Evolutionary conservation across 202 grass and related monocot species (phyloP).

Genomic region (Elaeis oleifera): DNA sequence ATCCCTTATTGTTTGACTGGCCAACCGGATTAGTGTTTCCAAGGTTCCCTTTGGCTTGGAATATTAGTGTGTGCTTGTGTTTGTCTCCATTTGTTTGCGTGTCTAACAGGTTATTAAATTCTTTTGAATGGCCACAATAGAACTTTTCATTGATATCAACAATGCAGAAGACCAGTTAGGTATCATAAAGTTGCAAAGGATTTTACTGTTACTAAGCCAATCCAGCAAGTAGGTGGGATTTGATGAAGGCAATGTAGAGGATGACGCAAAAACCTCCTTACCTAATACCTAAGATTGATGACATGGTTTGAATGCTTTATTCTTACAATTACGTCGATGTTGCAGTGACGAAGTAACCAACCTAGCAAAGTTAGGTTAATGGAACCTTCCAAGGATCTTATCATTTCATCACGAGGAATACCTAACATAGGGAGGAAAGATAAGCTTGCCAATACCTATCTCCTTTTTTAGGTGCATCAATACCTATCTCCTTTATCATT

Average conservation of each 20-base stretch:
- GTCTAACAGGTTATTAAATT: too few relatives aligned
- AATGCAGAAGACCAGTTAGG: neutral
- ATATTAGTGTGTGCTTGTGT: too few relatives aligned
- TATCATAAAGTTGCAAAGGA: neutral
- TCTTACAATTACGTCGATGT: constrained; percentile 36
- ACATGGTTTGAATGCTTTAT: constrained; percentile 35
- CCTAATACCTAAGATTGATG: constrained; percentile 45
- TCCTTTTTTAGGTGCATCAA: too few relatives aligned
- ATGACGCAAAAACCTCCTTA: constrained; percentile 44
- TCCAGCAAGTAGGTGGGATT: constrained; percentile 31
- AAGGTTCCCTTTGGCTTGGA: too few relatives aligned
- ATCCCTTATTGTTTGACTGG: constrained; percentile 31
- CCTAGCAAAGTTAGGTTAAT: constrained; percentile 52
- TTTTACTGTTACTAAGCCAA: constrained; percentile 10
- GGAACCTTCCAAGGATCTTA: constrained; percentile 45
- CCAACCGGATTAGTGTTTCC: too few relatives aligned
- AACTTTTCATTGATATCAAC: neutral
- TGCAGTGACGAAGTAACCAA: constrained; percentile 35
- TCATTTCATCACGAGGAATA: constrained; percentile 34
- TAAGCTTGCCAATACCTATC: constrained; percentile 2
- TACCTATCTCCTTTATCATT: too few relatives aligned
- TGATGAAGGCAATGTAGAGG: constrained; percentile 26
- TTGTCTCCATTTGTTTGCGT: too few relatives aligned
- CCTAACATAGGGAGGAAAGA: constrained; percentile 43
- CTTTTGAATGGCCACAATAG: neutral